Evolutionary conservation across 140 eudicot species (phyloP), one percentile per base, ranked within the genome.

Genomic region (Erigeron philadelphicus): DNA sequence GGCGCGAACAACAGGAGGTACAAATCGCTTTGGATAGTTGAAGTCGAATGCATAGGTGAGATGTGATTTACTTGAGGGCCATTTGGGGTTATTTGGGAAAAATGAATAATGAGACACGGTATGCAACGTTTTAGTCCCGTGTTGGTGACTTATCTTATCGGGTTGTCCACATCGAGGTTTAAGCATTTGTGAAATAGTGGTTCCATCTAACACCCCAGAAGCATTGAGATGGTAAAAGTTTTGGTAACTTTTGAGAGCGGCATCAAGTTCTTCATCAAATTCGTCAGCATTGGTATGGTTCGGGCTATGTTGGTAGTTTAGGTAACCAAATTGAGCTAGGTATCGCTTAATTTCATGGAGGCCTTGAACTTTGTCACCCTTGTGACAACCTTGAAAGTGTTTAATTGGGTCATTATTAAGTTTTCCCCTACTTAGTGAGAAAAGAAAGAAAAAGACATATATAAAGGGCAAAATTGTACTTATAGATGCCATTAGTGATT

Each of bases 171-270:
- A 52, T 13, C 23, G 58, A 52, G 58, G 11, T 19, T 6, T 6
- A 19, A 52, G 58, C 58, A 52, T 52, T 52, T 52, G 58, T 6
- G 58, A 52, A 15, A 52, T 15, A 19, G 58, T 52, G 17, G 23
- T 8, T 9, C 1, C 23, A 19, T 79, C 77, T 35, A 74, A 7
- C 7, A 16, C 55, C 11, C 83, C 83, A 0, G 83, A 68, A 6
- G 73, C n/a, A 9, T 68, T 73, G 12, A 79, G 65, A 47, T 68
- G 83, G 46, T 52, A 79, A 57, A 73, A 74, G 61, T n/a, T 31
- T 18, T 79, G 83, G 64, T 79, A 79, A 17, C 73, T 68, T 65
- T 64, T 79, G 60, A 74, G n/a, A 11, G 78, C 75, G 0, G 17
- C 46, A 47, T 78, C 75, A 0, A 78, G 50, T 42, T 49, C 74